Conservation (phyloP, 2,329 filamentous ascomycete species). For the Scopulariopsis brevicaulis region DNA sequence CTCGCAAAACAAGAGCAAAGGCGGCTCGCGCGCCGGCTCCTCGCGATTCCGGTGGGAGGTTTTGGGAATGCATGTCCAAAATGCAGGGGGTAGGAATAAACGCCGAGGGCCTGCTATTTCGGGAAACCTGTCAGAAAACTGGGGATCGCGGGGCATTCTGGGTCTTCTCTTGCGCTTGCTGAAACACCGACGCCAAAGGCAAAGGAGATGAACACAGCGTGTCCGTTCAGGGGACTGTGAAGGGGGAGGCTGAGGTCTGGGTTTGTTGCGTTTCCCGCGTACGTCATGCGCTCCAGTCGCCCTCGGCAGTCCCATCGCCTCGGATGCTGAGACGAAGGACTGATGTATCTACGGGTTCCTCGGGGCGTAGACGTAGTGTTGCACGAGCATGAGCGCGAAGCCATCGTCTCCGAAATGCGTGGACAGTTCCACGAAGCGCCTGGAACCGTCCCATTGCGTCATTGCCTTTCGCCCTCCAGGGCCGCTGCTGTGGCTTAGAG, state of each 20-base stretch:
- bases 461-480: neutral
- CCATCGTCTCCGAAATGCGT: neutral
- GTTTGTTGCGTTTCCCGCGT: neutral
- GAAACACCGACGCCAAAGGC: neutral
- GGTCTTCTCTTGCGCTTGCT: neutral
- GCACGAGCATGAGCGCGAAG: neutral
- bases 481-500: neutral
- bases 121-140: neutral
- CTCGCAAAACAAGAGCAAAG: neutral
- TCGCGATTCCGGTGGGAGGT: neutral
- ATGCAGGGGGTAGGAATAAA: neutral
- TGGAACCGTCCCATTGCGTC: neutral
- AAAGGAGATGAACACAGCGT: neutral
- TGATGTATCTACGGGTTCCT: neutral
- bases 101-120: neutral
- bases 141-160: neutral
- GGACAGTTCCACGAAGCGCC: neutral
- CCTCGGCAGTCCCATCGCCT: neutral
- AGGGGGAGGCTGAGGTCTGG: neutral
- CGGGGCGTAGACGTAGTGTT: neutral
- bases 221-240: neutral
- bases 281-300: neutral
- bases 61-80: neutral
- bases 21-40: neutral
- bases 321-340: neutral